Base-by-base conservation (phyloP, 2,329 filamentous ascomycete species). In the Cordyceps cicadae region DNA sequence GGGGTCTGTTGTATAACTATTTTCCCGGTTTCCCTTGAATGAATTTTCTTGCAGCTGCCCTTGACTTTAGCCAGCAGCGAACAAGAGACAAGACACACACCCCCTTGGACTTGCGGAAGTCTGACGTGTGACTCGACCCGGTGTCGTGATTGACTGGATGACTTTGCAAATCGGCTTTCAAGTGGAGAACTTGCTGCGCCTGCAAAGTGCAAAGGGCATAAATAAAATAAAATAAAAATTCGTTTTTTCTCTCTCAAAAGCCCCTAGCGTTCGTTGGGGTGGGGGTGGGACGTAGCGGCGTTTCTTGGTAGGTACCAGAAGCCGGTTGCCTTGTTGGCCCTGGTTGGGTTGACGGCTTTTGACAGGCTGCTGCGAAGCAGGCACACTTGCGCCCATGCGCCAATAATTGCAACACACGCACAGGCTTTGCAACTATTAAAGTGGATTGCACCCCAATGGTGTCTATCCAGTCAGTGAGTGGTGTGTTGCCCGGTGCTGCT, bases 101-200 rank as follows among this genome's bases (percentile, higher is more conserved):
- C 53, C 63, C 56, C 51, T 62, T 52, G 54, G 21, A 29, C 58
- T 52, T 60, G 37, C 15, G 54, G 37, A 51, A 49, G 48, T 45
- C 49, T 50, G 53, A 55, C 50, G 58, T 63, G 58, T 61, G 58
- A 61, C 54, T 63, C 59, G 62, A 61, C 58, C 55, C 52, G 51
- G 55, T 62, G 61, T 62, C 61, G 61, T 62, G 61, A 62, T 62
- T 62, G 61, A 59, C 56, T 54, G 61, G 56, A 54, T 37, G 52
- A 41, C 51, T 62, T 50, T 62, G 56, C 56, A 41, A 58, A 62
- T 58, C 55, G 60, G 54, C 54, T 48, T 48, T 24, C 60, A 43
- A 50, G 54, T 53, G 54, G 60, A 43, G 49, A 57, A 61, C 54
- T 29, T 53, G 54, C 60, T 48, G 54, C 41, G 54, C 54, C 54